phyloP scores from a whole-genome alignment of 1,139 yeast species.

The Pichia sp. region DNA sequence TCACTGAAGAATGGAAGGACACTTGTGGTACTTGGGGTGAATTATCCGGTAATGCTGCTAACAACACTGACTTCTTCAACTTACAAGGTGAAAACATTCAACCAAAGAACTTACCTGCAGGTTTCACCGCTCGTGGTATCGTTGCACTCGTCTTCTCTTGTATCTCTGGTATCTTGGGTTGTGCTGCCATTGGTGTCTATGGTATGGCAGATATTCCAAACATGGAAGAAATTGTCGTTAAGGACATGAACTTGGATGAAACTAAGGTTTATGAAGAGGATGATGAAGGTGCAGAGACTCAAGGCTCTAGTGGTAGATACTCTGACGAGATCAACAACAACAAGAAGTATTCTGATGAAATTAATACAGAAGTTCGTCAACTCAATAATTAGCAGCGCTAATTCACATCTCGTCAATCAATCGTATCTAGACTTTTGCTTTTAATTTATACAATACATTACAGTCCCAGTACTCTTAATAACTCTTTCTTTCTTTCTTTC shows the following conservation, averaged over 20 bases:
- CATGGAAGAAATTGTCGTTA: constrained; percentile 45
- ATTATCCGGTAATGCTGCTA: constrained; percentile 80
- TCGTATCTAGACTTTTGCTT: background rate
- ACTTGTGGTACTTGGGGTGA: constrained; percentile 51
- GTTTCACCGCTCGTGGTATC: constrained; percentile 86
- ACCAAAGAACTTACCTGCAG: constrained; percentile 57
- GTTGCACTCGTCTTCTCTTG: constrained; percentile 80
- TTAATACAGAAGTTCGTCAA: constrained; percentile 9
- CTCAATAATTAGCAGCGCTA: background rate
- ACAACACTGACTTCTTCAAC: constrained; percentile 57
- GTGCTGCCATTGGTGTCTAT: constrained; percentile 67
- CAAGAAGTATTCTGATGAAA: constrained; percentile 10
- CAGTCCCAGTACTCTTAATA: too few species aligned
- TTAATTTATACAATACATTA: too few species aligned
- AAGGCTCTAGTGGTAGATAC: constrained; percentile 13
- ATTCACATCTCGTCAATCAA: background rate
- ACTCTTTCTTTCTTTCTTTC: too few species aligned
- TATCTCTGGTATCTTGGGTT: constrained; percentile 72
- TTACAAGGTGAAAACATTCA: constrained; percentile 71
- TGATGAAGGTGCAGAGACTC: constrained; percentile 4
- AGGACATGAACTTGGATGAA: constrained; percentile 40
- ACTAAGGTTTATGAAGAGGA: constrained; percentile 17
- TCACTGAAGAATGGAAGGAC: constrained; percentile 50
- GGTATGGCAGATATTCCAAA: constrained; percentile 72
- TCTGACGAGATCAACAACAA: constrained; percentile 10